Evolutionary conservation across 371 early-diverging fungal species (phyloP).

Genomic region (Rhizoclosmatium hyalinum): DNA sequence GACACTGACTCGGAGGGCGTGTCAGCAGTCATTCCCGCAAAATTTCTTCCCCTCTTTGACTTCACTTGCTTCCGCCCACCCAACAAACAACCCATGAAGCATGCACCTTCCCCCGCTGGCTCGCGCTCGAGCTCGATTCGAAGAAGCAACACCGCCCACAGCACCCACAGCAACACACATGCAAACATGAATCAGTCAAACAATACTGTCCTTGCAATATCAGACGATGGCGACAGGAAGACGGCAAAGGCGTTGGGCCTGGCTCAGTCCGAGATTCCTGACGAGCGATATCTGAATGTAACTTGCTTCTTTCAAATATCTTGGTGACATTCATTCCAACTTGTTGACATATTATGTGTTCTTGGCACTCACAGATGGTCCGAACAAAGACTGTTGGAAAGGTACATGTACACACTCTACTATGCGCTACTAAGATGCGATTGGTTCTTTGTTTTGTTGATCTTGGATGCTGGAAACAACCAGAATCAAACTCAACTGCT

Average conservation of each 20-base stretch:
- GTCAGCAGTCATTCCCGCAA: too few species aligned
- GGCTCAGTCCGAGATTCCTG: not conserved
- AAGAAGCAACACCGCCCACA: too few species aligned
- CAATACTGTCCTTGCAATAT: not conserved
- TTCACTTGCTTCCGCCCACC: too few species aligned
- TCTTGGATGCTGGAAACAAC: too few species aligned
- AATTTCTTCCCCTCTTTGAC: too few species aligned
- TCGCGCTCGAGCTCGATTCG: too few species aligned
- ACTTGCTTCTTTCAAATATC: too few species aligned
- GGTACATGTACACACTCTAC: constrained; percentile 12
- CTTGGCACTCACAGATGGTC: constrained; percentile 1
- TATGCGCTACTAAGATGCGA: not conserved
- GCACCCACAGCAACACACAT: too few species aligned
- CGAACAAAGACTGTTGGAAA: constrained; percentile 24
- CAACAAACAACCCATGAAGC: too few species aligned
- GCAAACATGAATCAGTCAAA: not conserved
- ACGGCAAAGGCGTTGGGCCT: not conserved
- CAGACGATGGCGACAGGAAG: constrained; percentile 4
- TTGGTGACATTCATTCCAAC: not conserved
- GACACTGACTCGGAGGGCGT: too few species aligned
- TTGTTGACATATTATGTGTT: not conserved
- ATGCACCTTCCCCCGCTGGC: too few species aligned
- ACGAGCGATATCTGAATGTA: not conserved
- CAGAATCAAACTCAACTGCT: too few species aligned
- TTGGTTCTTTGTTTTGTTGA: not conserved